Evolutionary conservation across 2,329 filamentous ascomycete genomes (phyloP).

Genomic region (Penicillium italicum): DNA sequence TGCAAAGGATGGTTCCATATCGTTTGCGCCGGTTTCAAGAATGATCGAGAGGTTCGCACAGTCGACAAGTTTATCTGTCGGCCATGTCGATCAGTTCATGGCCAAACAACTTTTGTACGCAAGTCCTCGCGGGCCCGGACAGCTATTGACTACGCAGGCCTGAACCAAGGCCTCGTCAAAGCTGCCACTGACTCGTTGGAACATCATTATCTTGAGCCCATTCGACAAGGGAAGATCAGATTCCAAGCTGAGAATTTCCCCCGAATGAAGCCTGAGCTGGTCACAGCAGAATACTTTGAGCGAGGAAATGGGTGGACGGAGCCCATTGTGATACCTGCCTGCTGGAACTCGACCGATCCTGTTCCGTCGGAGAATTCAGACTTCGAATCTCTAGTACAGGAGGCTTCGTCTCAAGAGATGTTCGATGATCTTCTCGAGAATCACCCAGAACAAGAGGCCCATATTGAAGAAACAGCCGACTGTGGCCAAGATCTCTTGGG

Average conservation of each 20-base stretch:
- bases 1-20: conserved; percentile 68
- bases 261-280: conserved; percentile 60
- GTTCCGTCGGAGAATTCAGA: conserved; percentile 23
- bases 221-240: conserved; percentile 61
- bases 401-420: conserved; percentile 39
- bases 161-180: conserved; percentile 64
- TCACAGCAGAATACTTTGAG: conserved; percentile 62
- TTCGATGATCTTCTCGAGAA: conserved; percentile 40
- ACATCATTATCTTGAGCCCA: conserved; percentile 65
- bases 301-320: conserved; percentile 61
- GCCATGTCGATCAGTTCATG: conserved; percentile 57
- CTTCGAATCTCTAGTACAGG: conserved; percentile 30
- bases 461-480: conserved; percentile 49
- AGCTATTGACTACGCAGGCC: conserved; percentile 64
- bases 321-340: conserved; percentile 63
- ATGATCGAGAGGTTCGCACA: conserved; percentile 59
- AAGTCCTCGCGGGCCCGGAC: conserved; percentile 64
- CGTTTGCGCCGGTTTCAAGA: conserved; percentile 63
- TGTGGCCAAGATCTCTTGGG: conserved; percentile 63
- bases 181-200: conserved; percentile 62
- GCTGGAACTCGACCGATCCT: conserved; percentile 55
- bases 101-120: conserved; percentile 63
- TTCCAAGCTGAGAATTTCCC: conserved; percentile 62
- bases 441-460: conserved; percentile 25
- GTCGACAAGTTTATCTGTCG: conserved; percentile 67